Evolutionary conservation across 78 protist genomes (phyloP).

Genomic region (Pigoraptor vietnamica): DNA sequence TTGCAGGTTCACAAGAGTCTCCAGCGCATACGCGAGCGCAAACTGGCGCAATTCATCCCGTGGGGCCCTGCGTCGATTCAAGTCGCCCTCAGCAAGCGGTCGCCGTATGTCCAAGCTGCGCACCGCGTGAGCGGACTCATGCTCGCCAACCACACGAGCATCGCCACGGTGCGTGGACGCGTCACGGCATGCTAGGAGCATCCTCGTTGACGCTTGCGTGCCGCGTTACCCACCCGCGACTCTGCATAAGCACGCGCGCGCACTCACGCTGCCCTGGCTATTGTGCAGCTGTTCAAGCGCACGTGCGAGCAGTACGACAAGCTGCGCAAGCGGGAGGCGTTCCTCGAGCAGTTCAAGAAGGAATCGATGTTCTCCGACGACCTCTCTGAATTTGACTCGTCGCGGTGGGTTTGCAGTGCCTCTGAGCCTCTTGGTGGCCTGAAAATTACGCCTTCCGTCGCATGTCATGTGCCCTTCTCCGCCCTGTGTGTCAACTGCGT

Average conservation of each 20-base stretch:
- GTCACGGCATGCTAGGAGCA: background rate
- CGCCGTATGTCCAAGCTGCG: constrained; percentile 81
- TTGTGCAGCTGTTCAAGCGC: constrained; percentile 42
- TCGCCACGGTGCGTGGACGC: constrained; percentile 38
- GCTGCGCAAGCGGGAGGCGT: constrained; percentile 59
- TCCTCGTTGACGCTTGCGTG: background rate
- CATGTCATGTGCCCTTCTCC: no score
- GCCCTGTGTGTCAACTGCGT: no score
- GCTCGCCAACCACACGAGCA: constrained; percentile 98
- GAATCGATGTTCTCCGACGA: constrained; percentile 52
- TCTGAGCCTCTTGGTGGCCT: no score
- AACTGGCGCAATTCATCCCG: constrained; percentile 90
- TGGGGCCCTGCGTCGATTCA: constrained; percentile 99
- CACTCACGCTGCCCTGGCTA: no score
- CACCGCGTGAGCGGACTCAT: constrained; percentile 97
- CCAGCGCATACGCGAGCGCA: constrained; percentile 89
- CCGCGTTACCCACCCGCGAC: background rate
- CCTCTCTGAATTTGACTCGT: constrained; percentile 85
- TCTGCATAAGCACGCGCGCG: background rate
- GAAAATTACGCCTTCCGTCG: no score
- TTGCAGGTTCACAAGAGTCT: constrained; percentile 89
- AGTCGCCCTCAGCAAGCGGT: constrained; percentile 74
- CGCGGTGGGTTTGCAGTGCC: background rate
- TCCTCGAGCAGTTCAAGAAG: constrained; percentile 49
- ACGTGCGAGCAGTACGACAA: constrained; percentile 73